A percentile compares a stretch with the other conserved stretches of the same genome.
Conservation (phyloP, 495 filamentous ascomycete species). For the Letharia columbiana region DNA sequence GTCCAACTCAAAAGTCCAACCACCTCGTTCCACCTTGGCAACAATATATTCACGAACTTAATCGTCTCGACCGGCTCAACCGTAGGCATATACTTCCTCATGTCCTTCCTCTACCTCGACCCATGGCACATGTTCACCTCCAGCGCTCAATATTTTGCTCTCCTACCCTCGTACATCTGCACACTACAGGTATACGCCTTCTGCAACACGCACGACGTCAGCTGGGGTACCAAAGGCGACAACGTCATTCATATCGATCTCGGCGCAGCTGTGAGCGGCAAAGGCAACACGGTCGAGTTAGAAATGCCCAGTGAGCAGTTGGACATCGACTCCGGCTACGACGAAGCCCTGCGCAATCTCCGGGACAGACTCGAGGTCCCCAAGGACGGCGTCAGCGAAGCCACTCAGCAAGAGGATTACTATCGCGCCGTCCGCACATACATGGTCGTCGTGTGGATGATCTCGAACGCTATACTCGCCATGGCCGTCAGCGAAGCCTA, state of each 20-base stretch:
- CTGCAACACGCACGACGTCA: constrained; percentile 98
- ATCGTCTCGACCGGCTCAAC: constrained; percentile 85
- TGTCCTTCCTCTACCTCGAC: constrained; percentile 91
- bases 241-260: constrained; percentile 89
- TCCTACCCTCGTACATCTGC: constrained; percentile 91
- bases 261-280: constrained; percentile 65
- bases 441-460: constrained; percentile 96
- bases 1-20: constrained; percentile 56
- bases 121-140: constrained; percentile 99
- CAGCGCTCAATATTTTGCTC: constrained; percentile 83
- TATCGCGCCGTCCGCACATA: constrained; percentile 96
- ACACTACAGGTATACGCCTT: constrained; percentile 97
- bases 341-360: constrained; percentile 92
- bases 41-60: constrained; percentile 88
- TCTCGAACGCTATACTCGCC: constrained; percentile 80
- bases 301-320: constrained; percentile 98
- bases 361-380: constrained; percentile 85
- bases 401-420: constrained; percentile 93
- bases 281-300: constrained; percentile 68
- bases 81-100: constrained; percentile 90
- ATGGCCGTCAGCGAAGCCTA: constrained; percentile 94
- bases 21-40: constrained; percentile 52
- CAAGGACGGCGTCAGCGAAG: constrained; percentile 49
- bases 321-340: constrained; percentile 96
- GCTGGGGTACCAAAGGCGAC: constrained; percentile 98